A percentile compares a stretch with the other conserved stretches of the same genome.
These are phyloP conservation scores for Clausena lansium DNA, from an alignment of 345 rosid genomes.

Conservation along the genomic window DNA sequence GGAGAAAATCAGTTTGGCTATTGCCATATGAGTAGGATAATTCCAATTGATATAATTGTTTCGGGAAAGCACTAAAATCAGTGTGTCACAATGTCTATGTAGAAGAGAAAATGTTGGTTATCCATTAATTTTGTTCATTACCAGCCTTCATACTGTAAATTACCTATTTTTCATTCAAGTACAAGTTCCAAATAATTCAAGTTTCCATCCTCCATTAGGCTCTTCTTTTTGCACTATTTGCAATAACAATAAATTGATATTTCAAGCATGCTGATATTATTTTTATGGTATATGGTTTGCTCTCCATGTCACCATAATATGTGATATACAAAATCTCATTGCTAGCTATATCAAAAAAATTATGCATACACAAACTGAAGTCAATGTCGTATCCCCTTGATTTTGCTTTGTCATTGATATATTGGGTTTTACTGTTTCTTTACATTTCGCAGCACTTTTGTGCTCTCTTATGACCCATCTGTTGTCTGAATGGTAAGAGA, in stretches of 20 bases:
- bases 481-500: neutral
- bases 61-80: neutral
- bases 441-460: neutral
- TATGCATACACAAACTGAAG: neutral
- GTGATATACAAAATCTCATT: neutral
- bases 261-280: neutral
- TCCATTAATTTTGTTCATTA: neutral
- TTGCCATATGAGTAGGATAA: neutral
- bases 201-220: neutral
- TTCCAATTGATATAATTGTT: neutral
- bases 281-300: neutral
- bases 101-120: neutral
- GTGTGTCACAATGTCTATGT: neutral
- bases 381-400: neutral
- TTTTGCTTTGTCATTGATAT: neutral
- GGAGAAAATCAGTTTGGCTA: constrained; percentile 2
- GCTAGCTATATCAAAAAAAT: neutral
- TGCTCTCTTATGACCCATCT: neutral
- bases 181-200: neutral
- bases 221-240: neutral
- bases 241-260: neutral
- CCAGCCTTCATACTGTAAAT: neutral
- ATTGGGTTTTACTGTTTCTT: neutral
- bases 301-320: neutral
- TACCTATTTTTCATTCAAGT: neutral